Percentiles rank a stretch among this genome's conserved stretches.
Conservation (phyloP, 2,329 filamentous ascomycete species). For the Penicillium sp. region DNA sequence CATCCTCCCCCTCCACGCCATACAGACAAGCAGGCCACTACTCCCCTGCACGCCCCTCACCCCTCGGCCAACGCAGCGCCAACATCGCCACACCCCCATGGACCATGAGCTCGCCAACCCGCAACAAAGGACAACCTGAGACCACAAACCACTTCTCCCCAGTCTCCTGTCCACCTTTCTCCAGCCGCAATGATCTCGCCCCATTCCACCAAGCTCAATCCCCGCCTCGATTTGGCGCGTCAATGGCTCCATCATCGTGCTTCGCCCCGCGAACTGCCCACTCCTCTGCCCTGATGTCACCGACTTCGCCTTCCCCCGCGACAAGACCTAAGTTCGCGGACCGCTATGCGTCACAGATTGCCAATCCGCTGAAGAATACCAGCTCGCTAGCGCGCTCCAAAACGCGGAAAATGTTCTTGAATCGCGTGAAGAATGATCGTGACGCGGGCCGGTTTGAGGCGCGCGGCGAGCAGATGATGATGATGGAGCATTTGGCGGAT, state of each 20-base stretch:
- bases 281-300: constrained; percentile 6
- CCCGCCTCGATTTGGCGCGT: constrained; percentile 2
- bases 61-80: constrained; percentile 19
- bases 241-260: constrained; percentile 2
- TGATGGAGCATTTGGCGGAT: constrained; percentile 39
- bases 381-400: constrained; percentile 29
- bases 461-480: constrained; percentile 41
- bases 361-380: constrained; percentile 29
- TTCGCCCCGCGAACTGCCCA: constrained; percentile 1
- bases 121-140: constrained; percentile 5
- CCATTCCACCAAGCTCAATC: constrained; percentile 2
- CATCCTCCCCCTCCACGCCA: constrained; percentile 17
- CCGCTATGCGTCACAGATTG: constrained; percentile 33
- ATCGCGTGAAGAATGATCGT: constrained; percentile 38
- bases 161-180: constrained; percentile 9
- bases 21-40: constrained; percentile 22
- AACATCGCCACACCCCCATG: constrained; percentile 19
- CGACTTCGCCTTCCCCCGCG: constrained; percentile 12
- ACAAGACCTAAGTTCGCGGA: constrained; percentile 29
- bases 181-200: constrained; percentile 5
- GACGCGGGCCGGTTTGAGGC: constrained; percentile 36
- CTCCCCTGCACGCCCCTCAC: constrained; percentile 22
- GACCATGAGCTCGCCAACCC: constrained; percentile 18
- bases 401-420: constrained; percentile 38
- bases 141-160: constrained; percentile 10